A percentile compares a stretch with the other conserved stretches of the same genome.
phyloP scores from a whole-genome alignment of 495 filamentous ascomycete genomes.

The Apodospora peruviana region DNA sequence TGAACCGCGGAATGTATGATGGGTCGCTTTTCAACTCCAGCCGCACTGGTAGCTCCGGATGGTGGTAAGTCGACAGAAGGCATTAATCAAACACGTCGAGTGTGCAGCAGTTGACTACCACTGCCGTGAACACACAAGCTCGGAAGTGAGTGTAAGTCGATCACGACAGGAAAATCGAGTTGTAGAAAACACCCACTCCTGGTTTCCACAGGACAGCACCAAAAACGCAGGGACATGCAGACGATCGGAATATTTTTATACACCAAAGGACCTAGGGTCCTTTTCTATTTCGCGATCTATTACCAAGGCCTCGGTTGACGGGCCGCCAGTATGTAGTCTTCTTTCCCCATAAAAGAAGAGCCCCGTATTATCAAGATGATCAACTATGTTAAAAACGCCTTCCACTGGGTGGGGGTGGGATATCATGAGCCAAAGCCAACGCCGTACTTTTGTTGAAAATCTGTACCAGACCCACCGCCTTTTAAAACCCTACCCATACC shows the following conservation, averaged over 20 bases:
- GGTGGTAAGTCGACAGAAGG: too few species aligned
- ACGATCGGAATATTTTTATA: not conserved
- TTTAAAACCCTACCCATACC: conserved; percentile 36
- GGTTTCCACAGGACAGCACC: not conserved
- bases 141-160: too few species aligned
- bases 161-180: too few species aligned
- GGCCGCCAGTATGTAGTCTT: conserved; percentile 11
- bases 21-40: too few species aligned
- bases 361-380: conserved; percentile 11
- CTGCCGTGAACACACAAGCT: too few species aligned
- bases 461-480: conserved; percentile 42
- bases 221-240: not conserved
- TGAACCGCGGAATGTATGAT: too few species aligned
- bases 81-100: too few species aligned
- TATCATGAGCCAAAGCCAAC: conserved; percentile 48
- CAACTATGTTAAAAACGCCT: conserved; percentile 29
- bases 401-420: conserved; percentile 28
- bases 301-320: conserved; percentile 28
- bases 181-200: too few species aligned
- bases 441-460: conserved; percentile 52
- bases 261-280: not conserved
- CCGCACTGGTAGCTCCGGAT: too few species aligned
- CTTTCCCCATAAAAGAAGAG: conserved; percentile 10
- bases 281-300: conserved; percentile 4
- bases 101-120: too few species aligned